A percentile compares a stretch with the other conserved stretches of the same genome.
These are phyloP conservation scores for Stereocaulon alpinum DNA, from an alignment of 495 filamentous ascomycete species.

Conservation along the genomic window DNA sequence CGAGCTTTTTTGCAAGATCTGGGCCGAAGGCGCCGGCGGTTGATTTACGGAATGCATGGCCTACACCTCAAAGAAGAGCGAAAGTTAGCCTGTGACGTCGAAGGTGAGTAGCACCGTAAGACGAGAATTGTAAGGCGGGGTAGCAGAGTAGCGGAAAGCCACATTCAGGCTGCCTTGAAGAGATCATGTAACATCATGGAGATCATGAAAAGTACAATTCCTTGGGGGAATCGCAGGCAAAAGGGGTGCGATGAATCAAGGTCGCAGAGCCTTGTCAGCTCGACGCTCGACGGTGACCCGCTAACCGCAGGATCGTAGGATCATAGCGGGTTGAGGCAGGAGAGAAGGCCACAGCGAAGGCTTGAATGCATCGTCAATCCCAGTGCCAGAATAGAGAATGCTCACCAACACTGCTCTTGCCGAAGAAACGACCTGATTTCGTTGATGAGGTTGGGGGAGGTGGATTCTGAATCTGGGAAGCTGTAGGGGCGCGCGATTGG, in stretches of 20 bases:
- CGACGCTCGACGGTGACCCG: neutral
- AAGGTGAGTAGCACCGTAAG: neutral
- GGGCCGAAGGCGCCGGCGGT: constrained; percentile 91
- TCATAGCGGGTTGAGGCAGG: neutral
- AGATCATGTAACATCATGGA: neutral
- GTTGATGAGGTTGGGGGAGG: constrained; percentile 85
- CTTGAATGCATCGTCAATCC: neutral
- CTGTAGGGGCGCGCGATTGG: constrained; percentile 86
- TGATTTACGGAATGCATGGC: constrained; percentile 87
- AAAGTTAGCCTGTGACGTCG: constrained; percentile 23
- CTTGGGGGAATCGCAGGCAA: neutral
- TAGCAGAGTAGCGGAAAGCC: neutral
- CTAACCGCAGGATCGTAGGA: neutral
- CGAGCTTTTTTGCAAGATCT: constrained; percentile 92
- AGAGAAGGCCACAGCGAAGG: neutral
- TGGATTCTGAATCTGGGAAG: constrained; percentile 81
- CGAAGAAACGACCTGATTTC: constrained; percentile 82
- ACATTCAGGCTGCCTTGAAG: neutral
- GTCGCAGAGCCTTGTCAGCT: neutral
- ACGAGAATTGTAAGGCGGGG: neutral
- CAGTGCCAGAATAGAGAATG: constrained; percentile 11
- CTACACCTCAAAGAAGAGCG: constrained; percentile 36
- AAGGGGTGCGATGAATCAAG: neutral
- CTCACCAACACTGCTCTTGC: constrained; percentile 73
- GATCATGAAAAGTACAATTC: neutral